A percentile compares a stretch with the other conserved stretches of the same genome.
These are phyloP conservation scores for Parastagonospora avenae DNA, from an alignment of 2,329 filamentous ascomycete genomes.

Conservation along the genomic window DNA sequence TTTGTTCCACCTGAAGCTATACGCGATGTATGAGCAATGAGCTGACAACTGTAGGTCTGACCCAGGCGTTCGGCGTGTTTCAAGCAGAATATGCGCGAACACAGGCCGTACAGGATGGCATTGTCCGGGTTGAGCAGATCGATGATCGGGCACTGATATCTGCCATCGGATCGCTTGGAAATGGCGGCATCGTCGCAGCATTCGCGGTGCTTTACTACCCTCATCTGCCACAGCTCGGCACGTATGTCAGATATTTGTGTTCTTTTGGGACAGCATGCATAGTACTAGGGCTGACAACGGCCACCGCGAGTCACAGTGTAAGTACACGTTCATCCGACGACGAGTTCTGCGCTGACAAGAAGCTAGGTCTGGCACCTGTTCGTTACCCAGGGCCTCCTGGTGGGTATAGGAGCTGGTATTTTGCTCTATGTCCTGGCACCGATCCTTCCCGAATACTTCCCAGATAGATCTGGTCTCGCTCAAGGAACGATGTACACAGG, in stretches of 20 bases:
- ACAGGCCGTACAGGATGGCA: conserved; percentile 13
- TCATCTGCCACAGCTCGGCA: conserved; percentile 21
- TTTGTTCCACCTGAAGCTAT: neutral
- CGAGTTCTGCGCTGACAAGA: no score
- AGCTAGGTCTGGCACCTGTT: conserved; percentile 46
- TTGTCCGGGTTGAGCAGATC: conserved; percentile 14
- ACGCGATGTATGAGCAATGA: neutral
- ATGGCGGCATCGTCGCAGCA: conserved; percentile 22
- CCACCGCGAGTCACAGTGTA: conserved; percentile 20
- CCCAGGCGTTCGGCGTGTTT: conserved; percentile 29
- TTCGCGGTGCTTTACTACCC: conserved; percentile 25
- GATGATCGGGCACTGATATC: conserved; percentile 19
- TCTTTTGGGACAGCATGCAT: conserved; percentile 16
- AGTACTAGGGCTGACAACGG: conserved; percentile 17
- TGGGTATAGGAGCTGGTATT: conserved; percentile 53
- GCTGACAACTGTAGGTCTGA: conserved; percentile 18
- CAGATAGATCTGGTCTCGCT: conserved; percentile 49
- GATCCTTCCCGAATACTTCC: conserved; percentile 58
- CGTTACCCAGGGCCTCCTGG: conserved; percentile 52
- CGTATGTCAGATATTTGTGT: conserved; percentile 20
- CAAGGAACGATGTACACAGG: conserved; percentile 23
- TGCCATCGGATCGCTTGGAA: conserved; percentile 22
- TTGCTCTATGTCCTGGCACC: conserved; percentile 53
- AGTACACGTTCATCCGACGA: no score
- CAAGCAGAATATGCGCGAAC: conserved; percentile 27